These are phyloP conservation scores for Sporothrix brasiliensis DNA, from an alignment of 2,329 filamentous ascomycete species.

Conservation along the genomic window DNA sequence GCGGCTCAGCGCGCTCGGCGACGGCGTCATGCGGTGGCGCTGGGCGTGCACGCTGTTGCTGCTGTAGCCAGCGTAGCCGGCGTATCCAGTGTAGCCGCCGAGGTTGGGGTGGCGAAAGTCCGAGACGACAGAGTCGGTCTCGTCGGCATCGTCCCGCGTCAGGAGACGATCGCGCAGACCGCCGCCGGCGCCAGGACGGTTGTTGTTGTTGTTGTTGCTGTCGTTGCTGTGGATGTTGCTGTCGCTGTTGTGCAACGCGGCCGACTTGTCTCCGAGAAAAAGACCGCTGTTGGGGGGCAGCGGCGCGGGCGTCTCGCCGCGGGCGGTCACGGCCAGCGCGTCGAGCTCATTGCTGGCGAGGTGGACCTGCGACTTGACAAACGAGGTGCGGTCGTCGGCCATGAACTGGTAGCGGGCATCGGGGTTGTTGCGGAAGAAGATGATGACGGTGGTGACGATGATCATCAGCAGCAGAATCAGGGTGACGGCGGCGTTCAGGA, in stretches of 20 bases:
- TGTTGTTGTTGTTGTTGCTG: no score
- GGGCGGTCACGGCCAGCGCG: conserved; percentile 77
- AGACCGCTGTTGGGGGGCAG: neutral
- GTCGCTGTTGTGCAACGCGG: no score
- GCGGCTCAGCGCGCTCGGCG: conserved; percentile 11
- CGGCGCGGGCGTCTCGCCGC: conserved; percentile 60
- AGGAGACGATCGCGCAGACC: conserved; percentile 25
- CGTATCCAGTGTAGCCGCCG: no score
- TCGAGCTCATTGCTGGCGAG: conserved; percentile 76
- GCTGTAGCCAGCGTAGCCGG: neutral
- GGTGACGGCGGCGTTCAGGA: conserved; percentile 77
- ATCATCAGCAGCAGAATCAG: conserved; percentile 77
- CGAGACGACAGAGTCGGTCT: conserved; percentile 28
- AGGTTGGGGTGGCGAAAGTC: neutral
- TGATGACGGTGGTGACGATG: conserved; percentile 66
- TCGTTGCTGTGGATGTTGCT: no score
- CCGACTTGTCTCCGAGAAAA: neutral
- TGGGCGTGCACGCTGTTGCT: neutral
- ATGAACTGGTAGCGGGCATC: conserved; percentile 86
- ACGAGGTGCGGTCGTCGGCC: conserved; percentile 84
- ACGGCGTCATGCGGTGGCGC: conserved; percentile 4
- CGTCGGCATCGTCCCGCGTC: conserved; percentile 22
- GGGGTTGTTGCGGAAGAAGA: conserved; percentile 81
- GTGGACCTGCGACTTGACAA: conserved; percentile 85
- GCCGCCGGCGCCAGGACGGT: neutral